A percentile compares a stretch with the other conserved stretches of the same genome.
Evolutionary conservation across 345 rosid species (phyloP).

Genomic region (Nephelium lappaceum): DNA sequence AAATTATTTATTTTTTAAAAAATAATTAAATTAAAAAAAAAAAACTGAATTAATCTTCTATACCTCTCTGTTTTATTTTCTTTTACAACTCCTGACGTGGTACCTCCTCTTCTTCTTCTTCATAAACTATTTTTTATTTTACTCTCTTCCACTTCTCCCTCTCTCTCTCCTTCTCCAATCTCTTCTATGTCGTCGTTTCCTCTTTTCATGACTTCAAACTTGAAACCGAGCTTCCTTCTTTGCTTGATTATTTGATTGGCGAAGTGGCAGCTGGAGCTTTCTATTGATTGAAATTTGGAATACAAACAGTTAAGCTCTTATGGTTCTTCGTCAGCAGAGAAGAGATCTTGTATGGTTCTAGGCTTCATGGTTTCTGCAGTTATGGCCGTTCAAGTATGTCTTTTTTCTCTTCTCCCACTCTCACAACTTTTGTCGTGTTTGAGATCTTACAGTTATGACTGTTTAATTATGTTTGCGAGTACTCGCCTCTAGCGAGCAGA

Average conservation of each 20-base stretch:
- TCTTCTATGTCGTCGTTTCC: too few relatives aligned
- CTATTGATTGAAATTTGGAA: not conserved
- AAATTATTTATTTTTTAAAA: too few relatives aligned
- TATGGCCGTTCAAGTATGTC: conserved; percentile 58
- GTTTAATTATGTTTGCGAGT: too few relatives aligned
- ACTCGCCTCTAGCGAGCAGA: too few relatives aligned
- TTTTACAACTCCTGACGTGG: conserved; percentile 51
- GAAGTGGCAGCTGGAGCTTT: not conserved
- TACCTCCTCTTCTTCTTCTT: conserved; percentile 34
- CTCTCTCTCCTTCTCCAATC: too few relatives aligned
- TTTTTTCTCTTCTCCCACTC: not conserved
- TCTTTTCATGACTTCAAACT: not conserved
- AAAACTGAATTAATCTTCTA: too few relatives aligned
- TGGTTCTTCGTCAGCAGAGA: not conserved
- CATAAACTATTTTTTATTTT: not conserved
- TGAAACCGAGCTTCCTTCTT: not conserved
- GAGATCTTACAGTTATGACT: too few relatives aligned
- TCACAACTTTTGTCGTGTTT: too few relatives aligned
- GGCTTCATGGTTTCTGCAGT: conserved; percentile 34
- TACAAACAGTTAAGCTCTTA: not conserved
- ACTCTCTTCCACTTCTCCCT: not conserved
- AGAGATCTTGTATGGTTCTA: conserved; percentile 23
- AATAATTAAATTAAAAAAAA: too few relatives aligned
- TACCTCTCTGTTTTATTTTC: too few relatives aligned
- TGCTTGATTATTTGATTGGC: not conserved